Evolutionary conservation across 1,284 basidiomycete species (phyloP).

Genomic region (Austroboletus niveus): DNA sequence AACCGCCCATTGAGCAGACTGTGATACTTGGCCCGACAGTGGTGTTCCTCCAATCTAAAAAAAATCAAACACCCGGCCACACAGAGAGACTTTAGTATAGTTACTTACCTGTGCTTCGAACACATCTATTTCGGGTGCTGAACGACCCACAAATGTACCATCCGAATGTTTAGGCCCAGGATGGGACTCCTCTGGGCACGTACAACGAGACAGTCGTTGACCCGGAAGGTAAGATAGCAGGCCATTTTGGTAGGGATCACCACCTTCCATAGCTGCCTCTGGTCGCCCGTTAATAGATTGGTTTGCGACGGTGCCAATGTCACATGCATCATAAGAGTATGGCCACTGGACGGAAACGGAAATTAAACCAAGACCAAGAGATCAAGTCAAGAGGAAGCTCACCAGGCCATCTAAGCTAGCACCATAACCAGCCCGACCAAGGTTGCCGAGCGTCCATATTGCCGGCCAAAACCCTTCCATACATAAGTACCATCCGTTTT

Average conservation of each 20-base stretch:
- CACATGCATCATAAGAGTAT: slow-evolving; percentile 48
- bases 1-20: slow-evolving; percentile 67
- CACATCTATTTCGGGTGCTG: slow-evolving; percentile 53
- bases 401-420: slow-evolving; percentile 41
- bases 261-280: slow-evolving; percentile 38
- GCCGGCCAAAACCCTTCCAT: slow-evolving; percentile 53
- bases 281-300: slow-evolving; percentile 43
- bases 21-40: slow-evolving; percentile 53
- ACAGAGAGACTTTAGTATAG: not conserved
- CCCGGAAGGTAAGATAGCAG: slow-evolving; percentile 52
- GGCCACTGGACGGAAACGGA: slow-evolving; percentile 36
- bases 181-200: slow-evolving; percentile 53
- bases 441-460: slow-evolving; percentile 66
- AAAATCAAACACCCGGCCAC: slow-evolving; percentile 1
- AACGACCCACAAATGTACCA: slow-evolving; percentile 54
- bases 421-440: slow-evolving; percentile 58
- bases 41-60: slow-evolving; percentile 43
- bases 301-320: slow-evolving; percentile 58
- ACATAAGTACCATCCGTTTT: slow-evolving; percentile 5
- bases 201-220: slow-evolving; percentile 52
- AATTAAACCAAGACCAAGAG: slow-evolving; percentile 3
- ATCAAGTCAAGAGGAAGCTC: slow-evolving; percentile 3
- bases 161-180: slow-evolving; percentile 58
- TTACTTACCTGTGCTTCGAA: slow-evolving; percentile 39
- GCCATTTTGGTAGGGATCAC: slow-evolving; percentile 34